Conservation (phyloP, 495 filamentous ascomycete species). For the Penicillium steckii region DNA sequence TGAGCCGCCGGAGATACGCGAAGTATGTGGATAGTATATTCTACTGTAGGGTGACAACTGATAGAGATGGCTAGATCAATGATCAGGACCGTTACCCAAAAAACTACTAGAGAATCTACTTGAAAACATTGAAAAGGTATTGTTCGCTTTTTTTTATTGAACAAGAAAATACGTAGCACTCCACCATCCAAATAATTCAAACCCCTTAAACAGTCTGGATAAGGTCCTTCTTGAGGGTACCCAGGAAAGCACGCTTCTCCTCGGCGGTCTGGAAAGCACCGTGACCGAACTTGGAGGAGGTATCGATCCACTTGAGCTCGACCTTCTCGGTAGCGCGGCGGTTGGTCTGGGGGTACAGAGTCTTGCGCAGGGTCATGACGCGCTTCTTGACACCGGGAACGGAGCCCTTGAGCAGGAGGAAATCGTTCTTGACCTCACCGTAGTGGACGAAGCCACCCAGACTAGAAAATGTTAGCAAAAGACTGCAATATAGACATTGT, state of each 20-base stretch:
- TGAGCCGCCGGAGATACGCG: too few relatives aligned
- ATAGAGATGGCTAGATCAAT: too few relatives aligned
- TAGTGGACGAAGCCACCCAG: constrained; percentile 99
- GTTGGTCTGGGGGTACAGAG: constrained; percentile 96
- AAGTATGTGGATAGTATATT: too few relatives aligned
- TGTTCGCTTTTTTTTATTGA: constrained; percentile 49
- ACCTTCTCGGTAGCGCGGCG: constrained; percentile 96
- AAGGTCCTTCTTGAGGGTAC: constrained; percentile 99
- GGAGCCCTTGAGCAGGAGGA: constrained; percentile 95
- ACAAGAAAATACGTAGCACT: constrained; percentile 45
- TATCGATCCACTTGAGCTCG: constrained; percentile 99
- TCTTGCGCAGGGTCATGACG: constrained; percentile 98
- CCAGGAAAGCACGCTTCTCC: constrained; percentile 97
- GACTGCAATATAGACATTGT: neutral
- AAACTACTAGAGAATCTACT: neutral
- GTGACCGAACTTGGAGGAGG: constrained; percentile 99
- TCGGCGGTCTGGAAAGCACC: constrained; percentile 97
- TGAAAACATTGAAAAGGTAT: constrained; percentile 31
- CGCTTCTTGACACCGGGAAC: constrained; percentile 99
- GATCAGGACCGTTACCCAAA: too few relatives aligned
- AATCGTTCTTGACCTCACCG: constrained; percentile 99
- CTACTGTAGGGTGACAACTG: too few relatives aligned
- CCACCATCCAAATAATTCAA: constrained; percentile 39
- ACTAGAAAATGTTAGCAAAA: constrained; percentile 51
- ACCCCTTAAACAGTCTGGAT: constrained; percentile 66